Evolutionary conservation across 202 grass and related monocot genomes (phyloP).

Genomic region (Musa balbisiana): DNA sequence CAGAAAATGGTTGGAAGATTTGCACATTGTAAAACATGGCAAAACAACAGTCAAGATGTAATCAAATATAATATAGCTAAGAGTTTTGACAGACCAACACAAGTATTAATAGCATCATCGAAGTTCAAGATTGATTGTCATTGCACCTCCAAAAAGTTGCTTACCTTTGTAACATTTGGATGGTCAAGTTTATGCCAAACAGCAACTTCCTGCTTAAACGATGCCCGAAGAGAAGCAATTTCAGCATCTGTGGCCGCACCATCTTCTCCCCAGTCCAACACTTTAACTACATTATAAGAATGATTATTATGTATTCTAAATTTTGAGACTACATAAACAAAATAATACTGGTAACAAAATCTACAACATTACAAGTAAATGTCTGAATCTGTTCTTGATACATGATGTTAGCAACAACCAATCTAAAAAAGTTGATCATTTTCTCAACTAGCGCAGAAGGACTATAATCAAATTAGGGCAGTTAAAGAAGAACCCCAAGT

Average conservation of each 20-base stretch:
- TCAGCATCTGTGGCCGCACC: slow-evolving; percentile 32
- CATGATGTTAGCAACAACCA: too few relatives aligned
- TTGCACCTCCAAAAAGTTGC: neutral
- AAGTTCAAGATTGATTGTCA: too few relatives aligned
- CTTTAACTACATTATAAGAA: slow-evolving; percentile 48
- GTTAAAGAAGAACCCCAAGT: too few relatives aligned
- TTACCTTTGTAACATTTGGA: slow-evolving; percentile 72
- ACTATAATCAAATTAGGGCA: too few relatives aligned
- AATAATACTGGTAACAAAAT: neutral
- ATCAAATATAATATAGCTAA: too few relatives aligned
- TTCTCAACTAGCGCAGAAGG: too few relatives aligned
- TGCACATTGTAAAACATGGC: neutral
- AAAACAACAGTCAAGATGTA: neutral
- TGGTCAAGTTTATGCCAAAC: slow-evolving; percentile 83
- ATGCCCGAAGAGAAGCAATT: slow-evolving; percentile 46
- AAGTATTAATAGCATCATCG: too few relatives aligned
- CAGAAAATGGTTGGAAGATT: neutral
- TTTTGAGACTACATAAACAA: neutral
- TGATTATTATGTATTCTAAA: neutral
- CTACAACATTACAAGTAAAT: neutral
- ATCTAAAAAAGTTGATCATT: too few relatives aligned
- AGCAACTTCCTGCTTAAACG: slow-evolving; percentile 74
- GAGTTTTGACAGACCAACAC: too few relatives aligned
- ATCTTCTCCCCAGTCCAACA: slow-evolving; percentile 71
- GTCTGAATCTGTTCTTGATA: neutral